Percentiles rank a stretch among this genome's conserved stretches.
Conservation (phyloP, 805 yeast species). For the Saturnispora mendoncae region DNA sequence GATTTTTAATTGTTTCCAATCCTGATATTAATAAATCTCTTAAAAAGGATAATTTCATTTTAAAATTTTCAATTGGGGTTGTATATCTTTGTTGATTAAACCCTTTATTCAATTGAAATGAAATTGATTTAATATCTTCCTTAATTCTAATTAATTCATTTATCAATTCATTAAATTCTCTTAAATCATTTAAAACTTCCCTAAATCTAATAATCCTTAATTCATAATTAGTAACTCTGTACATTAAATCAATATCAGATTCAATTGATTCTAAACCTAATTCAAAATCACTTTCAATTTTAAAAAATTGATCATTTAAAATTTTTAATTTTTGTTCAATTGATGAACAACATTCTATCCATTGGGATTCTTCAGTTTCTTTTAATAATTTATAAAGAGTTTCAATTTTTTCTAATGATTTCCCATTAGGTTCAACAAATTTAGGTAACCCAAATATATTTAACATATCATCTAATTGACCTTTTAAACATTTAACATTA, state of each 20-base stretch:
- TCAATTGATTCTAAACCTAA: conserved; percentile 16
- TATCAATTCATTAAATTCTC: conserved; percentile 27
- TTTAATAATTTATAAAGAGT: conserved; percentile 5
- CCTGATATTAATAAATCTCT: conserved; percentile 3
- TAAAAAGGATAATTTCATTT: conserved; percentile 4
- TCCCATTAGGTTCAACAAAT: conserved; percentile 15
- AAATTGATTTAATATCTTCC: conserved; percentile 18
- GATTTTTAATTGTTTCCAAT: conserved; percentile 3
- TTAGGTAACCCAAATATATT: conserved; percentile 15
- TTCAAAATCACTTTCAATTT: conserved; percentile 24
- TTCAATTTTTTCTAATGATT: conserved; percentile 12
- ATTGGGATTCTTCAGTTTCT: conserved; percentile 7
- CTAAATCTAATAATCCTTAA: conserved; percentile 23
- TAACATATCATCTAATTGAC: conserved; percentile 17
- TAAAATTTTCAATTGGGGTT: background rate
- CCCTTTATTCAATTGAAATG: conserved; percentile 7
- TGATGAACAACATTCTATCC: conserved; percentile 9
- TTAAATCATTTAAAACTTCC: conserved; percentile 28
- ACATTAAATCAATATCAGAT: conserved; percentile 14
- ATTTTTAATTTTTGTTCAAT: background rate
- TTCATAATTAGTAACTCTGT: conserved; percentile 9
- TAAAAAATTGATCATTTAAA: conserved; percentile 14
- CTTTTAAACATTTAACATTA: conserved; percentile 13
- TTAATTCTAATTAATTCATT: conserved; percentile 16
- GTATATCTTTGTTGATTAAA: conserved; percentile 6